Evolutionary conservation across 257 asterid species (phyloP), one percentile per base, ranked within the genome.

Genomic region (Henckelia pumila): DNA sequence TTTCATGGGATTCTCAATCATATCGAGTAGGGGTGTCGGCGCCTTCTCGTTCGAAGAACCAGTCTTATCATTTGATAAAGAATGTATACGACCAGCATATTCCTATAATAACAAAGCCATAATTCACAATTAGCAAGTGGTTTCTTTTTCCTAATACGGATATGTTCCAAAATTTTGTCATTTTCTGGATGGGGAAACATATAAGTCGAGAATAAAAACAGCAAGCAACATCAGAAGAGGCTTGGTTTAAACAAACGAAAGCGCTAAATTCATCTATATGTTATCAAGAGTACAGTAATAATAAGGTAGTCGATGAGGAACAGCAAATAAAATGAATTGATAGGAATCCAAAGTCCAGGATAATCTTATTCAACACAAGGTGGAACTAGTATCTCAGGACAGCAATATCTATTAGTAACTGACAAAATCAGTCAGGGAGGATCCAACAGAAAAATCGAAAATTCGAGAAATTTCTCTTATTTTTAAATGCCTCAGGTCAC

Each of bases 11-110:
- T 71, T 85, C 24, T 89, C 92, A 64, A 92, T 60, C 75, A 80
- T 83, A 80, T 92, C 95, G 49, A 92, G 95, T 22, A 92, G 71
- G n/a, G 95, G 85, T 23, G 95, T 89, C 23, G 85, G 75, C 56
- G 47, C 81, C 77, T 79, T 73, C 82, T 82, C 89, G 4, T 73
- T 60, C 57, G 47, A 20, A 73, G 77, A 63, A 69, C 72, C 86
- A 72, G 49, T 37, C 8, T 59, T 78, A 50, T 57, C 73, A 63
- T 79, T 76, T 25, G 79, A 65, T 30, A 79, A 75, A 77, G 82
- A 82, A 73, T 71, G 71, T 55, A 78, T 63, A 59, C 32, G 77
- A 64, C 75, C 69, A 35, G 56, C 69, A 58, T 52, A 75, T 70
- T 74, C 86, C 98, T 92, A 78, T 73, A 73, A 55, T 78, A 61